phyloP scores from a whole-genome alignment of 169 alveolate species.

The Plasmodium chabaudi region DNA sequence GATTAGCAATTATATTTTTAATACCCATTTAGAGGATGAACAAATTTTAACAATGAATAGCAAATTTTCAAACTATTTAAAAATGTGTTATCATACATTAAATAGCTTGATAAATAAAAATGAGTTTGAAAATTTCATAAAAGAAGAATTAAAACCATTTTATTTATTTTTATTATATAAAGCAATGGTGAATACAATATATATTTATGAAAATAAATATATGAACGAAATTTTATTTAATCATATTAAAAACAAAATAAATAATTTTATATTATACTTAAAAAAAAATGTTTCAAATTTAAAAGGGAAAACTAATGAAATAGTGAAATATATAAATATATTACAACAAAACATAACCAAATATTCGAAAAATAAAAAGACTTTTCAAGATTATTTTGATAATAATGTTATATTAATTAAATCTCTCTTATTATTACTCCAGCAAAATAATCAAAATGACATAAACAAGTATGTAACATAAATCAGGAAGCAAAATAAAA shows the following conservation, averaged over 20 bases:
- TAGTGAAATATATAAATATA: constrained; percentile 59
- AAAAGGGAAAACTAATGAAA: constrained; percentile 68
- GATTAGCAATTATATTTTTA: constrained; percentile 29
- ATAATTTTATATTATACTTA: not conserved
- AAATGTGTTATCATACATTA: constrained; percentile 8
- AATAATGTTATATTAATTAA: constrained; percentile 49
- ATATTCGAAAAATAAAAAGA: constrained; percentile 40
- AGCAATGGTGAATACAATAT: constrained; percentile 32
- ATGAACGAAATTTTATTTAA: constrained; percentile 4
- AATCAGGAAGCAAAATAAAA: not conserved
- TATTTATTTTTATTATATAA: constrained; percentile 48
- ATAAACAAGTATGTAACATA: constrained; percentile 38
- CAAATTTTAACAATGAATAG: not conserved
- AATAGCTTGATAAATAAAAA: not conserved
- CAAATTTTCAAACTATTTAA: constrained; percentile 4
- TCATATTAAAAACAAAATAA: constrained; percentile 31
- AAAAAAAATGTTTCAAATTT: constrained; percentile 9
- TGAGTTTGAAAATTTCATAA: not conserved
- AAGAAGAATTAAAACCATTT: constrained; percentile 25
- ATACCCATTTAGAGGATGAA: constrained; percentile 1
- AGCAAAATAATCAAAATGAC: constrained; percentile 54
- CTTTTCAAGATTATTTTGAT: constrained; percentile 18
- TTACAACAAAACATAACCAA: constrained; percentile 47
- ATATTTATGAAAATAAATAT: constrained; percentile 19
- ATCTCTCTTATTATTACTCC: constrained; percentile 17